These are phyloP conservation scores for Chrysanthemum seticuspe DNA, from an alignment of 129 eudicot genomes.

Conservation along the genomic window DNA sequence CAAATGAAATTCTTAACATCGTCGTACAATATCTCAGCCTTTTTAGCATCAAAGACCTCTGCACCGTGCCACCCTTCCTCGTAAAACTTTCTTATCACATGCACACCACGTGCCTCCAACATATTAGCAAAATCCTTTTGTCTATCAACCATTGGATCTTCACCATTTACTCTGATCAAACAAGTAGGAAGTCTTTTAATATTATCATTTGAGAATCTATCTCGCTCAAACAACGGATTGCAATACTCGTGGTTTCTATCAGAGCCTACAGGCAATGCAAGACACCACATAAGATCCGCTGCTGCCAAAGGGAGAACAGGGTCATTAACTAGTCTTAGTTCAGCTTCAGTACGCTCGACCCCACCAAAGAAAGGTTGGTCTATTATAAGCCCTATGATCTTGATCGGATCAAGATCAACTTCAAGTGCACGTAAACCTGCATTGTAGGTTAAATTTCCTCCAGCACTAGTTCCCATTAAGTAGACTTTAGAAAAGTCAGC, in stretches of 20 bases:
- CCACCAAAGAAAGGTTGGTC: slow-evolving; percentile 53
- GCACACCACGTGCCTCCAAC: slow-evolving; percentile 54
- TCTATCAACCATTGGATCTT: slow-evolving; percentile 51
- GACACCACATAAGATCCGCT: slow-evolving; percentile 26
- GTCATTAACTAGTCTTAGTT: slow-evolving; percentile 27
- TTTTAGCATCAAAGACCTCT: slow-evolving; percentile 41
- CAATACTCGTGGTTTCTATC: slow-evolving; percentile 25
- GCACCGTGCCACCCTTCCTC: slow-evolving; percentile 45
- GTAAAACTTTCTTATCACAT: slow-evolving; percentile 33
- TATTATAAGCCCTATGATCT: slow-evolving; percentile 35
- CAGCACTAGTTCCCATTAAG: slow-evolving; percentile 43
- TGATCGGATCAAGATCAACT: slow-evolving; percentile 26
- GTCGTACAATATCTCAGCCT: slow-evolving; percentile 31
- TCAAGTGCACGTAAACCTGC: slow-evolving; percentile 37
- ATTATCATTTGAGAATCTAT: slow-evolving; percentile 10
- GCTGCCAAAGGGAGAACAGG: slow-evolving; percentile 16
- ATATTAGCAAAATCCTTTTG: slow-evolving; percentile 43
- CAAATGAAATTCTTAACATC: slow-evolving; percentile 37
- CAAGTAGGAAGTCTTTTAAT: slow-evolving; percentile 42
- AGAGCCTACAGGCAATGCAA: slow-evolving; percentile 9
- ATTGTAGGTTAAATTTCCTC: slow-evolving; percentile 40
- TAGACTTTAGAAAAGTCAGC: slow-evolving; percentile 40
- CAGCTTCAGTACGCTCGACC: slow-evolving; percentile 8
- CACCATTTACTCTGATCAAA: slow-evolving; percentile 40
- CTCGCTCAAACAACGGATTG: slow-evolving; percentile 15